These are phyloP conservation scores for Plasmodium cynomolgi DNA, from an alignment of 169 alveolate species.

Conservation along the genomic window DNA sequence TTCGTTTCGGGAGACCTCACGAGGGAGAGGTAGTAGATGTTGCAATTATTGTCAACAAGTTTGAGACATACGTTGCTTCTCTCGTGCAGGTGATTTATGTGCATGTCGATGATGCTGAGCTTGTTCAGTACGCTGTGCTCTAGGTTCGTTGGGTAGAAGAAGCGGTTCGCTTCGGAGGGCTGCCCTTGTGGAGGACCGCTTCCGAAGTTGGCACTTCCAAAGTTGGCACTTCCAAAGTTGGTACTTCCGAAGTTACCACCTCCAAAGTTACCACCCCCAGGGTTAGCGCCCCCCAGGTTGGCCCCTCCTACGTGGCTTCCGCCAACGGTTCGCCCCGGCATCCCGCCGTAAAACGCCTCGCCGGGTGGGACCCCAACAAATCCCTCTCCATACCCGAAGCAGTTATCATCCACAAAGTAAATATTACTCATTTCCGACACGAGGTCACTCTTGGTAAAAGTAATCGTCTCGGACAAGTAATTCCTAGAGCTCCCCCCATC, in stretches of 20 bases:
- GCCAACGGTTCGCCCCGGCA: background rate
- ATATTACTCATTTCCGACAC: constrained; percentile 18
- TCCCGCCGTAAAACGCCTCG: background rate
- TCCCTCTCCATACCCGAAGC: background rate
- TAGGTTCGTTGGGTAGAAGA: background rate
- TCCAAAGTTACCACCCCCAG: background rate
- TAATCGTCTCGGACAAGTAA: constrained; percentile 55
- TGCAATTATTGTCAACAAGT: constrained; percentile 49
- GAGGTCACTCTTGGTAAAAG: constrained; percentile 23
- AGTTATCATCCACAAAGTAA: constrained; percentile 34
- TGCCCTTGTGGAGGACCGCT: background rate
- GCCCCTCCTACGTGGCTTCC: background rate
- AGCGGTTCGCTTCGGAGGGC: background rate
- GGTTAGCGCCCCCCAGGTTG: background rate
- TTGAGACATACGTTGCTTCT: constrained; percentile 42
- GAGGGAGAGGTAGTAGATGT: constrained; percentile 50
- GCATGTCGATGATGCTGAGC: constrained; percentile 49
- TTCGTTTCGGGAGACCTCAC: constrained; percentile 21
- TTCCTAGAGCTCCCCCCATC: background rate
- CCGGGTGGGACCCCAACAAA: background rate
- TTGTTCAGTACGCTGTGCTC: constrained; percentile 19
- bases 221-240: background rate
- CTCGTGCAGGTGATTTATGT: constrained; percentile 36
- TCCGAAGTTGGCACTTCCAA: background rate
- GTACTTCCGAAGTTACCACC: background rate